A percentile compares a stretch with the other conserved stretches of the same genome.
Evolutionary conservation across 83 land plant species (phyloP).

Genomic region (Larix sibirica): DNA sequence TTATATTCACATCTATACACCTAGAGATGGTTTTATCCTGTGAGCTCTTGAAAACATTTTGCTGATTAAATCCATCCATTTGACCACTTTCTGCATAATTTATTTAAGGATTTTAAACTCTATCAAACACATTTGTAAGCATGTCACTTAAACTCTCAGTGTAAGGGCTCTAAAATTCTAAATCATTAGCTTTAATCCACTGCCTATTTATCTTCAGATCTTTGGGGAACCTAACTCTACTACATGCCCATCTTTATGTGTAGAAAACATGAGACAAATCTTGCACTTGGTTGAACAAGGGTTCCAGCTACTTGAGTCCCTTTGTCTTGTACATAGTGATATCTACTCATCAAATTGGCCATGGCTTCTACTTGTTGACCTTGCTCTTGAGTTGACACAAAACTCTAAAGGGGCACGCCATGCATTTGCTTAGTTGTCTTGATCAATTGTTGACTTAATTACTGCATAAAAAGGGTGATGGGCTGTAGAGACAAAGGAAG

Average conservation of each 20-base stretch:
- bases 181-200: not conserved
- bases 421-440: not conserved
- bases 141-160: not conserved
- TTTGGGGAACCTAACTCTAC: not conserved
- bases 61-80: too few species aligned
- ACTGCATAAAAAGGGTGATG: not conserved
- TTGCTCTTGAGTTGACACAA: not conserved
- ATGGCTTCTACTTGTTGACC: not conserved
- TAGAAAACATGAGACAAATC: not conserved
- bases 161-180: not conserved
- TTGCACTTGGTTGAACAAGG: not conserved
- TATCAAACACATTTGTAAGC: not conserved
- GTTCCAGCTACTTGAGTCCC: not conserved
- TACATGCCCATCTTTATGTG: not conserved
- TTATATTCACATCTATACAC: too few species aligned
- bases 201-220: not conserved
- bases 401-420: not conserved
- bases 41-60: too few species aligned
- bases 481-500: not conserved
- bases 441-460: not conserved
- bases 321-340: not conserved
- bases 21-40: too few species aligned
- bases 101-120: too few species aligned
- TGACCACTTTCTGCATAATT: too few species aligned
- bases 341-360: not conserved